These are phyloP conservation scores for Bryopsis sp. DNA, from an alignment of 139 green algal species.

Conservation along the genomic window DNA sequence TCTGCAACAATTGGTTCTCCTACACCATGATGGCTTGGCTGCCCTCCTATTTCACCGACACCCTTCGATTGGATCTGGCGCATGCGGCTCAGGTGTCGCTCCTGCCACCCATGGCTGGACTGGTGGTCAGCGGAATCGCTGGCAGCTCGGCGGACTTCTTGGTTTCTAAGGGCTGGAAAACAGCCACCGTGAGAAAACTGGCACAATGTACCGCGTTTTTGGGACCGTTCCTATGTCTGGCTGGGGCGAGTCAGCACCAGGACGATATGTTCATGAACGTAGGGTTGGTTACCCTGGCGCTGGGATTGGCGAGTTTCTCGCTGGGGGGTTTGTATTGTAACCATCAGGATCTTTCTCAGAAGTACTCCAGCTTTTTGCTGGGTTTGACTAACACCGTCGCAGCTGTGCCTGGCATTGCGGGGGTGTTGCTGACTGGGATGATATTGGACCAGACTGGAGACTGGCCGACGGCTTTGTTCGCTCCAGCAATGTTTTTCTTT, in stretches of 20 bases:
- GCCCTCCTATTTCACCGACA: conserved; percentile 88
- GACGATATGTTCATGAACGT: conserved; percentile 27
- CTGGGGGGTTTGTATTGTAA: conserved; percentile 92
- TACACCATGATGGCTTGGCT: conserved; percentile 98
- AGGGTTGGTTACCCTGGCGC: conserved; percentile 53
- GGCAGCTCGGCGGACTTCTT: conserved; percentile 64
- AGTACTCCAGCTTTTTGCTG: conserved; percentile 82
- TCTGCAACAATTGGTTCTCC: conserved; percentile 95
- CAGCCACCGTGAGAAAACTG: conserved; percentile 70
- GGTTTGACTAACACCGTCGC: conserved; percentile 87
- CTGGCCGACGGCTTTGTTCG: conserved; percentile 78
- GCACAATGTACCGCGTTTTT: conserved; percentile 82
- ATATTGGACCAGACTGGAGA: conserved; percentile 51
- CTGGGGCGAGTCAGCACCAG: neutral
- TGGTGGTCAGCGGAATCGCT: conserved; percentile 49
- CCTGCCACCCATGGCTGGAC: conserved; percentile 54
- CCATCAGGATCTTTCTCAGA: conserved; percentile 85
- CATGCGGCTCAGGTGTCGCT: conserved; percentile 67
- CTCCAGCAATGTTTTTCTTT: conserved; percentile 1
- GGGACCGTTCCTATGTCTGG: conserved; percentile 67
- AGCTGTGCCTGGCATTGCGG: conserved; percentile 83
- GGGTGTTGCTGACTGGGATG: conserved; percentile 59
- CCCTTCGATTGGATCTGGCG: conserved; percentile 66
- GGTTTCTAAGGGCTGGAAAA: conserved; percentile 48
- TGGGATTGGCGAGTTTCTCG: conserved; percentile 71